Conservation (phyloP, 1,284 basidiomycete species). For the Porodaedalea pini region DNA sequence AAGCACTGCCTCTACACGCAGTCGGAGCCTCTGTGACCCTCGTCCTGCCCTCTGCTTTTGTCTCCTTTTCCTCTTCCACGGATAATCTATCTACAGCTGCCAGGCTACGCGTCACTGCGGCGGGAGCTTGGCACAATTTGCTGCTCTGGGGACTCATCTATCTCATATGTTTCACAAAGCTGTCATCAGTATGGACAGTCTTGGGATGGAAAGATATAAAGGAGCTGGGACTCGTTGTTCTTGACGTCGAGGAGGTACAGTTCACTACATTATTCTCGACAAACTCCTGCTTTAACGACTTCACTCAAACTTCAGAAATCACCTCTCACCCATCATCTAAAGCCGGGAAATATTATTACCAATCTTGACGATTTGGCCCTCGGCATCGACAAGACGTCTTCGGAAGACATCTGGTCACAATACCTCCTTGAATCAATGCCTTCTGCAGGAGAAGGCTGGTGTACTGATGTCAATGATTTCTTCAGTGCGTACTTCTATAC, state of each 20-base stretch:
- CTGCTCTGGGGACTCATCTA: conserved; percentile 42
- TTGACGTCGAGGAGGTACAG: conserved; percentile 46
- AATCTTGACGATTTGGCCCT: conserved; percentile 54
- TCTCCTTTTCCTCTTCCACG: conserved; percentile 45
- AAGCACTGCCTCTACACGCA: conserved; percentile 51
- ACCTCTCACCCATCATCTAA: conserved; percentile 48
- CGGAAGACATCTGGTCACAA: conserved; percentile 43
- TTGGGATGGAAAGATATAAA: conserved; percentile 52
- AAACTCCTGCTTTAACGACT: too few species aligned
- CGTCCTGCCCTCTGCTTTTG: conserved; percentile 67
- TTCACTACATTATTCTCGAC: background rate
- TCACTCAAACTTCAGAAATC: conserved; percentile 44
- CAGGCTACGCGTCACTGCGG: conserved; percentile 54
- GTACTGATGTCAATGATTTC: conserved; percentile 39
- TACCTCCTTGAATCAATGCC: conserved; percentile 36
- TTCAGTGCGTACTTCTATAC: conserved; percentile 26
- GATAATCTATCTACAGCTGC: conserved; percentile 38
- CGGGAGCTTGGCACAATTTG: conserved; percentile 71
- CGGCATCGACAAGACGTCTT: conserved; percentile 23
- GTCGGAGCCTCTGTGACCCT: conserved; percentile 55
- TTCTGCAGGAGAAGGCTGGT: conserved; percentile 51
- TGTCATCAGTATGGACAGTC: conserved; percentile 32
- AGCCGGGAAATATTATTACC: conserved; percentile 50
- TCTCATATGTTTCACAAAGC: conserved; percentile 29
- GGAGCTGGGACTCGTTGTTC: conserved; percentile 46